Base-by-base conservation (phyloP, 2,329 filamentous ascomycete species). In the Capronia americana region DNA sequence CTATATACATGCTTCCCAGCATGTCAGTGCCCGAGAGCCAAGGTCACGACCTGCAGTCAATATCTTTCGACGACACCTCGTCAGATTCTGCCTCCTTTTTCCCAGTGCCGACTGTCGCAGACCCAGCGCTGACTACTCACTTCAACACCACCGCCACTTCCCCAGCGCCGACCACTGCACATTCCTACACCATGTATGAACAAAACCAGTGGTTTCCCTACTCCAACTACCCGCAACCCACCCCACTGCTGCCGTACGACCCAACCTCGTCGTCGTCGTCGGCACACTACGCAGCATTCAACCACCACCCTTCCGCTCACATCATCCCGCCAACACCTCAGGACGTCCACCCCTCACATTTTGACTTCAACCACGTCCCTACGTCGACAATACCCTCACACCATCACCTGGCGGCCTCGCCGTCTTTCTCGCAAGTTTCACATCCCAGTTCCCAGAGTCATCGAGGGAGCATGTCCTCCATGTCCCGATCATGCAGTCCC, bases 401-500 rank as follows among this genome's bases (percentile, higher is more conserved):
- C 20, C 67, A 65, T 24, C 61, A 69, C 55, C 56, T 69, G 24
- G 44, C 60, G 10, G 65, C 67, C 24, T 71, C 69, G 30, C 65
- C 71, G 30, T 64, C 66, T 5, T 65, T 73, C 67, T 69, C 70
- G 14, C 55, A 68, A 46, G 53, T 69, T 57, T 66, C 69, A 32
- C 63, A 69, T 50, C 64, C 44, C 51, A 65, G 68, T 56, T 54
- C 66, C 32, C 56, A 61, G 14, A 62, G 62, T 48, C 62, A 69
- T 24, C 59, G 66, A 32, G 66, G 67, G 53, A 71, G 67, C 56
- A 26, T 71, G 4, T 70, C 68, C 3, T 71, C 70, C 3, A 23
- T 70, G 57, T 73, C 71, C 12, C 61, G 71, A n/a, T 73, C 71
- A 44, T 71, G 70, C 30, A 69, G 66, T 38, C 65, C 69, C n/a